These are phyloP conservation scores for Colletotrichum sp. DNA, from an alignment of 2,329 filamentous ascomycete genomes.

Conservation along the genomic window DNA sequence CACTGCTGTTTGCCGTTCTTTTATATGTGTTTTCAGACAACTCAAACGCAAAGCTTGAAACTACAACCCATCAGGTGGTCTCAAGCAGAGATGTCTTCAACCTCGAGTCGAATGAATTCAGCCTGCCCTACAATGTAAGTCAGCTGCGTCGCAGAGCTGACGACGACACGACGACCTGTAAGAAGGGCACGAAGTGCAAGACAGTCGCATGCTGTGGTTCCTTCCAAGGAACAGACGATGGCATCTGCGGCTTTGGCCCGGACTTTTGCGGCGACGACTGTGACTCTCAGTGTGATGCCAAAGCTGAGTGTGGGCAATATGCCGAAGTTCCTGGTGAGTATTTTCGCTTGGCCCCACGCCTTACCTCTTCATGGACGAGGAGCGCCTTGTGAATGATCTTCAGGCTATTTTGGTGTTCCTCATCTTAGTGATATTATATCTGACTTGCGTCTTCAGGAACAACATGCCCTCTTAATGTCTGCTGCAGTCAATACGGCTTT, in stretches of 20 bases:
- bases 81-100: neutral
- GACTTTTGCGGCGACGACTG: neutral
- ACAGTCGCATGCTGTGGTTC: neutral
- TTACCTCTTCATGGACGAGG: neutral
- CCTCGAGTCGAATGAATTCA: neutral
- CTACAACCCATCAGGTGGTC: neutral
- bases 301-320: neutral
- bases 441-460: neutral
- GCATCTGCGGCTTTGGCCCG: neutral
- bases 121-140: neutral
- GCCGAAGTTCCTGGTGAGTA: neutral
- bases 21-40: neutral
- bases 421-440: neutral
- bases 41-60: neutral
- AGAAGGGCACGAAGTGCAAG: neutral
- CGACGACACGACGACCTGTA: neutral
- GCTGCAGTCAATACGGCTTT: constrained; percentile 23
- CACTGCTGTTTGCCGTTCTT: neutral
- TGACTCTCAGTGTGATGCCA: neutral
- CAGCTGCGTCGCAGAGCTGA: neutral
- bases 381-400: neutral
- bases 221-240: neutral
- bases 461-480: neutral
- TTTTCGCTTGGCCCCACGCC: accelerated
- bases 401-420: neutral